Percentiles rank a stretch among this genome's conserved stretches.
Conservation (phyloP, 768 basidiomycete genomes). For the Tylopilus balloui region DNA sequence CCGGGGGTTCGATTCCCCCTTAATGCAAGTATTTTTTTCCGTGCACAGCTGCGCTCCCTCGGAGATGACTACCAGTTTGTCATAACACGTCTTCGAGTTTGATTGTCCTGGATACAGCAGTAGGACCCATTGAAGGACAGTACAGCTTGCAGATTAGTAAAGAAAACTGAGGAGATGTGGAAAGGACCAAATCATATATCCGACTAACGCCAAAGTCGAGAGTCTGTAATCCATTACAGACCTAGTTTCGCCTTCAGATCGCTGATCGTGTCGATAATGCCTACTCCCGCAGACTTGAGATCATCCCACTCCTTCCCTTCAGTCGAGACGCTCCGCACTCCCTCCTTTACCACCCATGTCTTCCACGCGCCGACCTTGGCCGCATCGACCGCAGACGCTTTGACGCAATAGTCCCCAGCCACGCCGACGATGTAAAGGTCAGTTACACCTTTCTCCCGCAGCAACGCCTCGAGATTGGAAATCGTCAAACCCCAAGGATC, state of each 20-base stretch:
- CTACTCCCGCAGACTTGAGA: constrained; percentile 35
- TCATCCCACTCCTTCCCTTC: constrained; percentile 36
- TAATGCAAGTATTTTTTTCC: constrained; percentile 44
- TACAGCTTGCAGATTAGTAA: not conserved
- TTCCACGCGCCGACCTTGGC: constrained; percentile 42
- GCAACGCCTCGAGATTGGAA: constrained; percentile 44
- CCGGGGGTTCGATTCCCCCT: constrained; percentile 87
- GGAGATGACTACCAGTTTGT: not conserved
- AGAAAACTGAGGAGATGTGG: not conserved
- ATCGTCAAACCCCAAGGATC: constrained; percentile 48
- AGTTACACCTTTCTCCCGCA: constrained; percentile 43
- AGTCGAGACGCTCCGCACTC: constrained; percentile 39
- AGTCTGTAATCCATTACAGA: not conserved
- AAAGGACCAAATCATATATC: no score
- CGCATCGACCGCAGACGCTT: constrained; percentile 52
- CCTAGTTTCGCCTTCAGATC: constrained; percentile 28
- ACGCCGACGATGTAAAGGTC: constrained; percentile 63
- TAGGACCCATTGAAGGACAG: not conserved
- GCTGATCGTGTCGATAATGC: constrained; percentile 26
- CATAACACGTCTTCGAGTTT: not conserved
- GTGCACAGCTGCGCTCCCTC: not conserved
- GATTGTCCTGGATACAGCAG: no score
- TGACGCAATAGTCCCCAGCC: constrained; percentile 79
- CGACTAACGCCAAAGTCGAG: not conserved
- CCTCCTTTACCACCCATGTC: constrained; percentile 48